Evolutionary conservation across 306 rosid species (phyloP).

Genomic region (Casuarina cunninghamiana): DNA sequence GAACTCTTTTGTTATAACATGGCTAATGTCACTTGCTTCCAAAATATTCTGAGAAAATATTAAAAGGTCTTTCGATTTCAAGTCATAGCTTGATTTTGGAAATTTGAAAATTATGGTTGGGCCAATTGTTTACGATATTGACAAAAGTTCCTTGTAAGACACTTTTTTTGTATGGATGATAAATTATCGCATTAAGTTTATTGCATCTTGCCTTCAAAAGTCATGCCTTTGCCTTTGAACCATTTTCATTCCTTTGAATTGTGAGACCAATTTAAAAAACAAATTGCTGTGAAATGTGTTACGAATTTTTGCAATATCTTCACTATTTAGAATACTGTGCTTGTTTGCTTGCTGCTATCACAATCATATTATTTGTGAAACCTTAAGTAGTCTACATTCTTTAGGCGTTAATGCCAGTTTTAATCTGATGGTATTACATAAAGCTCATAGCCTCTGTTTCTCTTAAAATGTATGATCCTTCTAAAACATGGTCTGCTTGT

Average conservation of each 20-base stretch:
- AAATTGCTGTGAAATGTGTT: neutral
- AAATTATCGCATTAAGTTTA: neutral
- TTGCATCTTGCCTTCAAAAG: neutral
- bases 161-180: neutral
- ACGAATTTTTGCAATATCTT: neutral
- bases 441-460: neutral
- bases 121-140: neutral
- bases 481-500: conserved; percentile 12
- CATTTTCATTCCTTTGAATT: neutral
- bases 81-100: neutral
- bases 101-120: neutral
- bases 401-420: neutral
- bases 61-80: neutral
- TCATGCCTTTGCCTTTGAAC: neutral
- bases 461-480: neutral
- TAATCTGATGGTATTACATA: neutral
- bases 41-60: neutral
- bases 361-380: neutral
- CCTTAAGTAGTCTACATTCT: neutral
- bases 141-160: neutral
- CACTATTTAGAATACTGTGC: conserved; percentile 4
- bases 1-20: neutral
- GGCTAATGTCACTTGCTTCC: neutral
- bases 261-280: neutral
- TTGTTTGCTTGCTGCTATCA: neutral